phyloP scores from a whole-genome alignment of 2,329 filamentous ascomycete genomes.

The Saccharata proteae region DNA sequence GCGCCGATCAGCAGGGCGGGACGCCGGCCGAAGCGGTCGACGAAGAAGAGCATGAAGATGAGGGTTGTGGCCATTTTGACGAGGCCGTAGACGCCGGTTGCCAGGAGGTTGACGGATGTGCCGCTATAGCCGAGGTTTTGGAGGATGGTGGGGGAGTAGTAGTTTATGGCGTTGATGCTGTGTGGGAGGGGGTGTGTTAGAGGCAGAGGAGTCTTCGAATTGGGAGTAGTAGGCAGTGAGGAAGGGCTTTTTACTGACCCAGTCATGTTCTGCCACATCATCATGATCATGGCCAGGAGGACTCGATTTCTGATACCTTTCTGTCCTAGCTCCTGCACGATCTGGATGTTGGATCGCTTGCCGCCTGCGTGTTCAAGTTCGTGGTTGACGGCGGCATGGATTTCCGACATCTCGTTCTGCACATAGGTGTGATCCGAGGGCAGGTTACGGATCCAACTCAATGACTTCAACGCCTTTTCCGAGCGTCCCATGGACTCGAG shows the following conservation, averaged over 20 bases:
- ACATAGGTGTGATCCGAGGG: slow-evolving; percentile 22
- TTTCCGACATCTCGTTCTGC: slow-evolving; percentile 22
- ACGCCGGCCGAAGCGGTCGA: slow-evolving; percentile 56
- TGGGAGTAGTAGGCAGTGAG: neutral
- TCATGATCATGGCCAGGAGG: slow-evolving; percentile 49
- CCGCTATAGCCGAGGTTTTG: slow-evolving; percentile 47
- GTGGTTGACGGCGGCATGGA: slow-evolving; percentile 29
- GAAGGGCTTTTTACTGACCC: slow-evolving; percentile 31
- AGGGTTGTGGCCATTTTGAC: slow-evolving; percentile 55
- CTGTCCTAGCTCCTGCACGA: slow-evolving; percentile 15
- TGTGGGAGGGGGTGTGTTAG: neutral
- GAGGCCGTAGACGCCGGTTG: slow-evolving; percentile 62
- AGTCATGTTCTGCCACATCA: slow-evolving; percentile 63
- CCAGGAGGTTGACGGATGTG: slow-evolving; percentile 50
- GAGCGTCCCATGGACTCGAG: slow-evolving; percentile 55
- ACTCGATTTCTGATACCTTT: slow-evolving; percentile 46
- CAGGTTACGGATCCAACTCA: slow-evolving; percentile 46
- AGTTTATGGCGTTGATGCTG: slow-evolving; percentile 34
- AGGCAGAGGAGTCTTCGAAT: neutral
- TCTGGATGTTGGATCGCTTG: slow-evolving; percentile 29
- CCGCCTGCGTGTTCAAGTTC: slow-evolving; percentile 46
- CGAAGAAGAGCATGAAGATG: slow-evolving; percentile 54
- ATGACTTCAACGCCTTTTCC: slow-evolving; percentile 47
- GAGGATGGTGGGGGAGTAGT: slow-evolving; percentile 62
- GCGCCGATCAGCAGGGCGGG: slow-evolving; percentile 52